Percentiles rank a stretch among this genome's conserved stretches.
These are phyloP conservation scores for Gastrolobium bilobum DNA, from an alignment of 306 rosid species.

Conservation along the genomic window DNA sequence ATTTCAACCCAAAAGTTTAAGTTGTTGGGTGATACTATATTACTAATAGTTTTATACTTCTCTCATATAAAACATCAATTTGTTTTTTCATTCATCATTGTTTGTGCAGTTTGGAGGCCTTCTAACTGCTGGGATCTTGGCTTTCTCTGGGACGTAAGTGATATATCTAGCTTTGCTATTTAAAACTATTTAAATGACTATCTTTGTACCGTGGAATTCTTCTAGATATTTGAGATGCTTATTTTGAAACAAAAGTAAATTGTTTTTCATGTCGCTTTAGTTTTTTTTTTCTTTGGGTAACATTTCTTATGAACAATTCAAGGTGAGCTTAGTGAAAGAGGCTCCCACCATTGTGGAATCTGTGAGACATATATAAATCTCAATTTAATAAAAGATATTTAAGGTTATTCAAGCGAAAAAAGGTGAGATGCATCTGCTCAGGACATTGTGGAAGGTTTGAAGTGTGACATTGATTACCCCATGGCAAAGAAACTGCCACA, in stretches of 20 bases:
- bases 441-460: not conserved
- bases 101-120: constrained; percentile 89
- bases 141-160: constrained; percentile 95
- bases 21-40: no score
- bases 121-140: constrained; percentile 81
- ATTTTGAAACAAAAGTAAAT: not conserved
- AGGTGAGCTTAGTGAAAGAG: not conserved
- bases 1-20: no score
- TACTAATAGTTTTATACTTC: no score
- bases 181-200: not conserved
- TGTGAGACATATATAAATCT: not conserved
- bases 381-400: not conserved
- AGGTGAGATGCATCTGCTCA: constrained; percentile 2
- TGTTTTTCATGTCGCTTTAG: not conserved
- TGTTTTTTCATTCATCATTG: not conserved
- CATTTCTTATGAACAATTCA: not conserved
- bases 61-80: not conserved
- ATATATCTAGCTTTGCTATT: constrained; percentile 13
- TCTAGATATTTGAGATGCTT: not conserved
- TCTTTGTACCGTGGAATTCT: not conserved
- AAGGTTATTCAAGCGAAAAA: not conserved
- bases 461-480: not conserved
- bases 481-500: not conserved
- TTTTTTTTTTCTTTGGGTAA: not conserved
- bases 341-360: not conserved